Base-by-base conservation (phyloP, 176 grass and related monocot species). In the Carex kokanica region DNA sequence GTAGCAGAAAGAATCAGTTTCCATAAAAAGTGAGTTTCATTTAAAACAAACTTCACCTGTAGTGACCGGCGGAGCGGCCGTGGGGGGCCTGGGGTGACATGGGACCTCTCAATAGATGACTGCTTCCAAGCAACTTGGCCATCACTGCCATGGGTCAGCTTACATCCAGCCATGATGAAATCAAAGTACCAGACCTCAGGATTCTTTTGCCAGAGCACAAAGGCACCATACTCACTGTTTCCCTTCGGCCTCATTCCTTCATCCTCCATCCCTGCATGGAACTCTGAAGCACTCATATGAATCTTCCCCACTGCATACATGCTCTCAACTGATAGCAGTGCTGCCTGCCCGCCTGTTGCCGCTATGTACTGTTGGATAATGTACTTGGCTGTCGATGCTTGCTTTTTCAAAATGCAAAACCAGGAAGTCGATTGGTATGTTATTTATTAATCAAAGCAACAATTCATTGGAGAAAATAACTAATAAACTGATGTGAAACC, bases 301-400 rank as follows among this genome's bases (percentile, higher is more conserved):
- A 95, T 87, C 89, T 99, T 99, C 3, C 96, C 93, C 34, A 95
- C 77, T 3, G 96, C 93, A 31, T 99, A 99, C 96, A 99, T 99
- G 91, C 91, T 95, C 85, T 78, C 87, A 70, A 95, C 64, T 74
- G 91, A 90, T 90, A 85, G 87, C 86, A 99, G 84, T 53, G 93
- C 89, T 38, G 80, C 49, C 85, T 95, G 96, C 74, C 96, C 96
- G n/a, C 96, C 96, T 59, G 91, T 99, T 47, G 93, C 96, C 11
- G 96, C 96, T 34, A 99, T 92, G 89, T 99, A 99, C 86, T 99
- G 93, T 34, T 93, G 91, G 68, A 99, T 95, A 64, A 99, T 99
- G 88, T 99, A 99, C 89, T 93, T 99, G 27, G 93, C 93, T 80
- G 96, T 93, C 24, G 96, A 99, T 52, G 91, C 96, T 99, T 95